These are phyloP conservation scores for Radiomyces spectabilis DNA, from an alignment of 192 early-diverging fungal genomes.

Conservation along the genomic window DNA sequence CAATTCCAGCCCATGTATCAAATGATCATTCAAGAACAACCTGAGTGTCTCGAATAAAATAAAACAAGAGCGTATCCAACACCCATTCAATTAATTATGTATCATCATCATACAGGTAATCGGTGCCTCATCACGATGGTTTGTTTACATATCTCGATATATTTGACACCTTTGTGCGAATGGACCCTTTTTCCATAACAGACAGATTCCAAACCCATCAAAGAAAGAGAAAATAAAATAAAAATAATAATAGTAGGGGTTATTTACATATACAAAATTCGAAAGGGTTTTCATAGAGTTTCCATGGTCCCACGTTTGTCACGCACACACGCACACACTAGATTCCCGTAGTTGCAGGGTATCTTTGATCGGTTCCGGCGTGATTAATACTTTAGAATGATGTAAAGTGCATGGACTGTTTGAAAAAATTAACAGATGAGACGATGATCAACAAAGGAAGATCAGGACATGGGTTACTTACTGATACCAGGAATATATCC, in stretches of 20 bases:
- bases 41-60: slow-evolving; percentile 12
- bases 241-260: background rate
- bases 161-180: too few species aligned
- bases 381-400: slow-evolving; percentile 24
- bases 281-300: too few species aligned
- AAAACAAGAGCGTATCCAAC: too few species aligned
- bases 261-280: background rate
- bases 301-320: too few species aligned
- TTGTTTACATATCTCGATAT: too few species aligned
- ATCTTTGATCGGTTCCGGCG: background rate
- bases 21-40: slow-evolving; percentile 17
- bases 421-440: background rate
- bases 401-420: slow-evolving; percentile 22
- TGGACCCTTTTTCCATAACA: too few species aligned
- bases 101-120: too few species aligned
- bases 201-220: too few species aligned
- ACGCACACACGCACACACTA: background rate
- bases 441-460: background rate
- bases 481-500: slow-evolving; percentile 55
- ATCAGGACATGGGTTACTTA: slow-evolving; percentile 2
- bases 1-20: slow-evolving; percentile 27
- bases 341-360: background rate
- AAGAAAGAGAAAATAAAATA: background rate
- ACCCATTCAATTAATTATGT: too few species aligned
- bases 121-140: too few species aligned